Evolutionary conservation across 257 asterid genomes (phyloP), one percentile per base, ranked within the genome.

Genomic region (Rhazya stricta): DNA sequence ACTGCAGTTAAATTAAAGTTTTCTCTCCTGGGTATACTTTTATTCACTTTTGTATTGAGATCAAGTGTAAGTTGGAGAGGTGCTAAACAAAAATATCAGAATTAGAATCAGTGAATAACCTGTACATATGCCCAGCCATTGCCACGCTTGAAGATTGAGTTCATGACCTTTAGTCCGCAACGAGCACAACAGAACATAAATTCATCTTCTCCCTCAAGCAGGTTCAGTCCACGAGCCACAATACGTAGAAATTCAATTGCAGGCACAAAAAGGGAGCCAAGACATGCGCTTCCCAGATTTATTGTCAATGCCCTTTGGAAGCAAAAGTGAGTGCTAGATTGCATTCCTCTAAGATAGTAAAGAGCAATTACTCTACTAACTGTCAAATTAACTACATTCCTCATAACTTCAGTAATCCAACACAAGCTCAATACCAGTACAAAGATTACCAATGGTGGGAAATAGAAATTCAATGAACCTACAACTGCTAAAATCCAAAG

Each of bases 41-140:
- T 51, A 51, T 19, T 15, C 2, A 48, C 53, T 51, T 69, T 36
- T 37, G 29, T 56, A 56, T 51, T 19, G 5, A 48, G 54, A 61
- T n/a, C 30, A 4, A 7, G 21, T n/a, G 16, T 13, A 12, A 30
- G 39, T 30, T 29, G 67, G 41, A 61, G 4, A 29, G 11, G 15
- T 29, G 67, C 42, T 9, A 61, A 34, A 32, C 30, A 65, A 36
- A 65, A 65, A 65, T 29, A 62, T 32, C n/a, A 32, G 25, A 62
- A 54, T 13, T 6, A 29, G 37, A 54, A 25, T 50, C 68, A 60
- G 37, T 6, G 39, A 34, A 1, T 83, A n/a, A 87, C 99, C 89
- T 94, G 99, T 76, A 95, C 98, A 83, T 92, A 95, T 60, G 99
- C 99, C 99, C 99, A 95, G 11, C 99, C 96, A 71, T 95, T 95